Evolutionary conservation across 176 grass and related monocot genomes (phyloP).

Genomic region (Miscanthus lutarioriparius): DNA sequence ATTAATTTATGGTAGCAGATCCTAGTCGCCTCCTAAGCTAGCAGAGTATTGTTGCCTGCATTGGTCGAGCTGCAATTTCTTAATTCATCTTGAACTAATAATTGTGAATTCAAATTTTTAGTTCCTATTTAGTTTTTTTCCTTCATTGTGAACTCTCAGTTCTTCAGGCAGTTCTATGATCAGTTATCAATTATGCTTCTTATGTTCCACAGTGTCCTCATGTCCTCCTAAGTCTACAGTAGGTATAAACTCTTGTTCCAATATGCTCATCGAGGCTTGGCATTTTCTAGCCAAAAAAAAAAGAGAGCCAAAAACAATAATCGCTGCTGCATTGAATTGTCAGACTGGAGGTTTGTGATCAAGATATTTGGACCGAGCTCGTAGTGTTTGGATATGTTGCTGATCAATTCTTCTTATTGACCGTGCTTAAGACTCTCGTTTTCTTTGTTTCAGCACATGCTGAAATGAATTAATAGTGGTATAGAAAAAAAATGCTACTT

Average conservation of each 20-base stretch:
- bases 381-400: neutral
- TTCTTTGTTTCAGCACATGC: neutral
- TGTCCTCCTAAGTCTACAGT: constrained; percentile 4
- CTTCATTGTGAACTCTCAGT: neutral
- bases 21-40: neutral
- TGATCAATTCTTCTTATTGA: neutral
- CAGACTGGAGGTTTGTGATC: neutral
- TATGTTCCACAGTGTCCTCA: neutral
- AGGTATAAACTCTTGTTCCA: neutral
- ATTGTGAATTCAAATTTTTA: neutral
- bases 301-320: neutral
- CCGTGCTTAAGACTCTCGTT: neutral
- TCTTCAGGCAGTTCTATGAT: neutral
- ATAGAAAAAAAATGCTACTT: neutral
- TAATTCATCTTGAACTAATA: neutral
- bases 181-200: neutral
- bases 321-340: constrained; percentile 1
- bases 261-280: neutral
- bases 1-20: neutral
- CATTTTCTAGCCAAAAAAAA: neutral
- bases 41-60: neutral
- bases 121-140: neutral
- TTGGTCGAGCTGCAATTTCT: neutral
- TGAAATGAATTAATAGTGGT: constrained; percentile 12
- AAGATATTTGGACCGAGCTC: neutral